Conservation (phyloP, 306 rosid species). For the Cucumis hystrix region DNA sequence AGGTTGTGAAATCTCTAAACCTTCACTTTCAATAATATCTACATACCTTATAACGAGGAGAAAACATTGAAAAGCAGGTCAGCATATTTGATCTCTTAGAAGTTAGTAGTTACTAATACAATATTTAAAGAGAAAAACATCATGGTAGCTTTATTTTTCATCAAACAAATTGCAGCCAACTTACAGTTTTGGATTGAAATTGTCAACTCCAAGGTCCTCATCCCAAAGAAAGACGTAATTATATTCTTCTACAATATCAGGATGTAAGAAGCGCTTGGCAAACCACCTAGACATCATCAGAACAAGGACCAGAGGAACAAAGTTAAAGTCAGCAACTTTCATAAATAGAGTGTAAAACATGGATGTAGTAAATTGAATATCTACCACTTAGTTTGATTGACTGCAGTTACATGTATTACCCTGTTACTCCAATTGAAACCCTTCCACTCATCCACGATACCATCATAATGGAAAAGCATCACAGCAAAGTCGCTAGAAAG, state of each 20-base stretch:
- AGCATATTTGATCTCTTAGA: background rate
- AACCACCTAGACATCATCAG: constrained; percentile 66
- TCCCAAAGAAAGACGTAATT: constrained; percentile 90
- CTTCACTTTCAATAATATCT: constrained; percentile 54
- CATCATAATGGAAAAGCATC: constrained; percentile 91
- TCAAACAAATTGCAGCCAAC: constrained; percentile 9
- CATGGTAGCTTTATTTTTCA: background rate
- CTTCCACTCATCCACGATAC: constrained; percentile 54
- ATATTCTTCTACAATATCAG: constrained; percentile 79
- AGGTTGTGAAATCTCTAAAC: constrained; percentile 87
- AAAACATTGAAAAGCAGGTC: background rate
- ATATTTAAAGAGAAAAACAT: background rate
- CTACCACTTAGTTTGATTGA: constrained; percentile 74
- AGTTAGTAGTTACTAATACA: background rate
- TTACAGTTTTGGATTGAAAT: constrained; percentile 61
- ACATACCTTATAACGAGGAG: constrained; percentile 33
- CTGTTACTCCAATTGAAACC: constrained; percentile 41
- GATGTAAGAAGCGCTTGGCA: constrained; percentile 95
- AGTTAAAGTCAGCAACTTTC: constrained; percentile 1
- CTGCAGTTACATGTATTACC: constrained; percentile 56
- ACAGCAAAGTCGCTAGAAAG: constrained; percentile 46
- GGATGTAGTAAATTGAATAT: constrained; percentile 5
- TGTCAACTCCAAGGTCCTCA: constrained; percentile 86
- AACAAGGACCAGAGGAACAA: background rate
- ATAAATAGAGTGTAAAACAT: background rate